Conservation (phyloP, 441 rosid genomes). For the Corymbia citriodora region DNA sequence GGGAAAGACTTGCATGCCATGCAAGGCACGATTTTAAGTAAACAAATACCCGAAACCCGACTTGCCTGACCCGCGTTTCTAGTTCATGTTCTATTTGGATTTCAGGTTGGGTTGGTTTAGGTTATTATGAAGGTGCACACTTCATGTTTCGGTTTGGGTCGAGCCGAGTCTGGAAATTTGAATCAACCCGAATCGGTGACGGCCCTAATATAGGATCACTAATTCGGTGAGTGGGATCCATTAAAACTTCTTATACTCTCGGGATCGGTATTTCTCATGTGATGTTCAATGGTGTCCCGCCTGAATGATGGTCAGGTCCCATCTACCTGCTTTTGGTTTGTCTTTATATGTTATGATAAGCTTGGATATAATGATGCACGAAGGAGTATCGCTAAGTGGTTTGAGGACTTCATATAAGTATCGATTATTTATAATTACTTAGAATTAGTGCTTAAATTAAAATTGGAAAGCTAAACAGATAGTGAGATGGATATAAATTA, state of each 20-base stretch:
- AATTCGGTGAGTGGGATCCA: too few relatives aligned
- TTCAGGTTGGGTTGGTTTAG: too few relatives aligned
- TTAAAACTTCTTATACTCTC: background rate
- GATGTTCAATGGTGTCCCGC: background rate
- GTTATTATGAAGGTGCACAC: too few relatives aligned
- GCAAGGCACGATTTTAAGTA: background rate
- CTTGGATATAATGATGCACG: background rate
- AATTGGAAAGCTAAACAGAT: background rate
- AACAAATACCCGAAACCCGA: too few relatives aligned
- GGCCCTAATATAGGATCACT: background rate
- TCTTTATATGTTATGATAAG: background rate
- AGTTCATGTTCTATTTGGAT: too few relatives aligned
- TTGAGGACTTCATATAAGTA: background rate
- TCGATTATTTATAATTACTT: background rate
- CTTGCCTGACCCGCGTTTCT: too few relatives aligned
- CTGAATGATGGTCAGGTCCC: background rate
- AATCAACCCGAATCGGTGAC: background rate
- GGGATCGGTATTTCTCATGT: background rate
- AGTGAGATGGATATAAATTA: background rate
- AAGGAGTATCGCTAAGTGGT: background rate
- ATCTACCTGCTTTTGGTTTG: background rate
- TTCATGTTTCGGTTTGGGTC: background rate
- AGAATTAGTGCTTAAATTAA: background rate
- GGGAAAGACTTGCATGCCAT: background rate
- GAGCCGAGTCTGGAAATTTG: background rate